A percentile compares a stretch with the other conserved stretches of the same genome.
These are phyloP conservation scores for Laguncularia racemosa DNA, from an alignment of 345 rosid genomes.

Conservation along the genomic window DNA sequence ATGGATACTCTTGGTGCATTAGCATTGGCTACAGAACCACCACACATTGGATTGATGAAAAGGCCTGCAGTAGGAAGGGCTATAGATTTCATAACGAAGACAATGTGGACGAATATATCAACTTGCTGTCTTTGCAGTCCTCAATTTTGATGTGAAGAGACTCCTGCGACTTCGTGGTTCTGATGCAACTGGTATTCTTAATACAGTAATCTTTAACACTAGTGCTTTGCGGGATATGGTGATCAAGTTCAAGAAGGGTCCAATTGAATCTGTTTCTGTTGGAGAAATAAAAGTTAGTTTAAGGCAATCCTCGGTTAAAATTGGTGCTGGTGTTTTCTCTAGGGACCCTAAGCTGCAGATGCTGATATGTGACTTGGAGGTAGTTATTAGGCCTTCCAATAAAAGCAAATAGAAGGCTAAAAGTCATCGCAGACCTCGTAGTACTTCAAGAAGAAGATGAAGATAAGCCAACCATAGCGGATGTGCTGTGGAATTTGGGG, in stretches of 20 bases:
- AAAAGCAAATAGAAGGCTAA: constrained; percentile 44
- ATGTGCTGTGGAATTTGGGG: no score
- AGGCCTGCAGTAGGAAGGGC: constrained; percentile 46
- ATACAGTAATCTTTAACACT: constrained; percentile 85
- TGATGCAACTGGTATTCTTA: constrained; percentile 50
- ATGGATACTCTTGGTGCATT: constrained; percentile 88
- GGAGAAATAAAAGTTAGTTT: constrained; percentile 88
- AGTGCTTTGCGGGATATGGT: constrained; percentile 79
- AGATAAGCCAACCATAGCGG: no score
- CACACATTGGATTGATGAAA: constrained; percentile 64
- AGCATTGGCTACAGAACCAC: constrained; percentile 84
- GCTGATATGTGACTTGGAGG: constrained; percentile 73
- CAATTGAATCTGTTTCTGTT: constrained; percentile 80
- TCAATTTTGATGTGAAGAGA: constrained; percentile 49
- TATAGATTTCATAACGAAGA: constrained; percentile 65
- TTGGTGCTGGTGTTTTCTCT: constrained; percentile 84
- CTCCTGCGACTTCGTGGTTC: constrained; percentile 52
- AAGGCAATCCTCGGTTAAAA: constrained; percentile 87
- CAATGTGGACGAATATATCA: constrained; percentile 96
- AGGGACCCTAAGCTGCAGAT: constrained; percentile 89
- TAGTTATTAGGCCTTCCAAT: constrained; percentile 68
- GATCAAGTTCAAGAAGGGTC: constrained; percentile 17
- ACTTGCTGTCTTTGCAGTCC: constrained; percentile 49
- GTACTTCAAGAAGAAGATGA: constrained; percentile 73
- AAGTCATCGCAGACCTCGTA: constrained; percentile 33